Evolutionary conservation across 192 early-diverging fungal species (phyloP).

Genomic region (Podila epigama): DNA sequence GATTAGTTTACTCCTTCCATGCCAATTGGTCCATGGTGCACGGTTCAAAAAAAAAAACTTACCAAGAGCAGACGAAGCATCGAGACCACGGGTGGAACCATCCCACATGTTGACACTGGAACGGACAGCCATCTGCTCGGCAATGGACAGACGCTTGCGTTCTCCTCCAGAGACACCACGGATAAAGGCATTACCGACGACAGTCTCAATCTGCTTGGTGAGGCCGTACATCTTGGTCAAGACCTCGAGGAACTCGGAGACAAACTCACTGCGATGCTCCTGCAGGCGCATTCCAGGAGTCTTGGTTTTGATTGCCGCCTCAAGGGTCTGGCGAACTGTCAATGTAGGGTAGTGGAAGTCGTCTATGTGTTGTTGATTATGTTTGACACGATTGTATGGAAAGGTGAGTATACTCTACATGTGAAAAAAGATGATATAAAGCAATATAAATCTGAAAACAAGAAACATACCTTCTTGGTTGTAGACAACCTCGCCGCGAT

Average conservation of each 20-base stretch:
- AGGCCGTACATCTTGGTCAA: slow-evolving; percentile 68
- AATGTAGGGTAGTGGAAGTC: slow-evolving; percentile 82
- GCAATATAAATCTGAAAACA: too few species aligned
- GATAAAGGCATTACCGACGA: slow-evolving; percentile 77
- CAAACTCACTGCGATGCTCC: slow-evolving; percentile 54
- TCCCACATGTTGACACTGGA: slow-evolving; percentile 69
- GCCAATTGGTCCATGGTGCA: not conserved
- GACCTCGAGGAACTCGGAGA: slow-evolving; percentile 59
- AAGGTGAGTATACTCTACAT: too few species aligned
- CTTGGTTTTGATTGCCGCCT: slow-evolving; percentile 80
- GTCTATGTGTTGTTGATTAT: slow-evolving; percentile 43
- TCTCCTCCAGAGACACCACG: slow-evolving; percentile 86
- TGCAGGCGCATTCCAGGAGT: slow-evolving; percentile 65
- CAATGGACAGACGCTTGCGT: slow-evolving; percentile 79
- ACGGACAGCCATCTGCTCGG: slow-evolving; percentile 74
- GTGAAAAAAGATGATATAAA: too few species aligned
- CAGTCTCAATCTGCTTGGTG: slow-evolving; percentile 71
- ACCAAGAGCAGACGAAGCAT: slow-evolving; percentile 66
- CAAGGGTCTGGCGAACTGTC: slow-evolving; percentile 79
- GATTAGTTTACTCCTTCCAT: slow-evolving; percentile 51
- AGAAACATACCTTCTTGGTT: slow-evolving; percentile 66
- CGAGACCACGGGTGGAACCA: slow-evolving; percentile 75
- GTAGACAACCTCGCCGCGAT: slow-evolving; percentile 80
- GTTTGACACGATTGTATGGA: not conserved
- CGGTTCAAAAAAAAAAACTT: slow-evolving; percentile 63